Evolutionary conservation across 768 basidiomycete genomes (phyloP).

Genomic region (Cantharellus anzutake): DNA sequence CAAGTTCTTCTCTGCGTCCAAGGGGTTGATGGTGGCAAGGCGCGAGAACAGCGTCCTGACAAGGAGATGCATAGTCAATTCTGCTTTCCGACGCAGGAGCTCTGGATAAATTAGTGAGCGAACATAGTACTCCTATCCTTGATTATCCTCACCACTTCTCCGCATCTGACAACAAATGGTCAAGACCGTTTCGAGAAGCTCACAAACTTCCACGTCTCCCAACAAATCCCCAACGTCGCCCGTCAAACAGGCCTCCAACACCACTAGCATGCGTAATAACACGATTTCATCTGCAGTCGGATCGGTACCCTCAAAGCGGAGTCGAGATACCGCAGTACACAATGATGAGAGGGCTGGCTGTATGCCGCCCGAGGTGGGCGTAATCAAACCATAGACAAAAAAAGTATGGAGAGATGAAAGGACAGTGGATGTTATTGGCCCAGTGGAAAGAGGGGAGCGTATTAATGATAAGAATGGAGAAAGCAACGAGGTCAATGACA

Average conservation of each 20-base stretch:
- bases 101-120: constrained; percentile 27
- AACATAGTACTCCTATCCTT: neutral
- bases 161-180: constrained; percentile 96
- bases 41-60: constrained; percentile 66
- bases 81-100: constrained; percentile 69
- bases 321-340: constrained; percentile 79
- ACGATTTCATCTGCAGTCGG: constrained; percentile 97
- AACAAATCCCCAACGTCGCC: constrained; percentile 41
- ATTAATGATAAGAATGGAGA: constrained; percentile 86
- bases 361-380: constrained; percentile 33
- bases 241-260: constrained; percentile 68
- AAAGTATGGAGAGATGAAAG: constrained; percentile 76
- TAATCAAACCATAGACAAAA: constrained; percentile 62
- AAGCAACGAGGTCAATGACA: constrained; percentile 46
- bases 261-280: constrained; percentile 72
- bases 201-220: constrained; percentile 89
- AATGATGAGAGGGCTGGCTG: constrained; percentile 58
- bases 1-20: constrained; percentile 7
- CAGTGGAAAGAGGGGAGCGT: constrained; percentile 84
- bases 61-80: constrained; percentile 74
- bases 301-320: constrained; percentile 95
- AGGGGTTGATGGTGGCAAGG: constrained; percentile 46
- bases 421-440: constrained; percentile 91
- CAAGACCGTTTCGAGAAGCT: constrained; percentile 93
- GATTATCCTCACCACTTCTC: constrained; percentile 56